Evolutionary conservation across 2,329 filamentous ascomycete genomes (phyloP), one percentile per base, ranked within the genome.

Genomic region (Phaeosphaeria sp.): DNA sequence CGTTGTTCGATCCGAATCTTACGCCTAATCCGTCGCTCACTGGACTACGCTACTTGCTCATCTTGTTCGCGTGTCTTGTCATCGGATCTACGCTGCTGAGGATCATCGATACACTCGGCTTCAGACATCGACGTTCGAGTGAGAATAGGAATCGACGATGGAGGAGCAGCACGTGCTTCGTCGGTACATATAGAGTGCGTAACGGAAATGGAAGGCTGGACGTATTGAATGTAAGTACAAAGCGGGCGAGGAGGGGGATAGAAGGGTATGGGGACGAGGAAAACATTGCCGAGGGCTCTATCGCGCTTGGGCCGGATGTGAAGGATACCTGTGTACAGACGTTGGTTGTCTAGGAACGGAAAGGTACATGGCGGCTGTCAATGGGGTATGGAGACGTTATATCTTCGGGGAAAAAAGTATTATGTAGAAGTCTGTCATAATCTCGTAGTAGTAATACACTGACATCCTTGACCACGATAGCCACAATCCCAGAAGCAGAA

Each of bases 251-350:
- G n/a, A n/a, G n/a, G n/a, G n/a, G n/a, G n/a, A n/a, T n/a, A n/a
- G n/a, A n/a, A n/a, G n/a, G n/a, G n/a, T n/a, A 25, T 25, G 50
- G 15, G 2, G 40, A 46, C 13, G 25, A 33, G 27, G 11, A 24
- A 9, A 11, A 11, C 9, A 45, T 9, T 18, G 20, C 15, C 13
- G 18, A 48, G 8, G 40, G 17, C 21, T 22, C 40, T 39, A 15
- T 15, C 1, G 15, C 17, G 17, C 27, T 36, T 40, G 64, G 43
- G 7, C 53, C 59, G 44, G 68, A 70, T 62, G 59, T 68, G 27
- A 55, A 54, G 48, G 69, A 70, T 61, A 55, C 56, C 9, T 72
- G 67, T 60, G 55, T 45, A 17, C 24, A 68, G 40, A 64, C 68
- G 58, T 67, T 56, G 55, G 15, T 6, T 33, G 46, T 27, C 5